A percentile compares a stretch with the other conserved stretches of the same genome.
Evolutionary conservation across 352 stramenopile genomes (phyloP).

Genomic region (Globisporangium paroecandrum): DNA sequence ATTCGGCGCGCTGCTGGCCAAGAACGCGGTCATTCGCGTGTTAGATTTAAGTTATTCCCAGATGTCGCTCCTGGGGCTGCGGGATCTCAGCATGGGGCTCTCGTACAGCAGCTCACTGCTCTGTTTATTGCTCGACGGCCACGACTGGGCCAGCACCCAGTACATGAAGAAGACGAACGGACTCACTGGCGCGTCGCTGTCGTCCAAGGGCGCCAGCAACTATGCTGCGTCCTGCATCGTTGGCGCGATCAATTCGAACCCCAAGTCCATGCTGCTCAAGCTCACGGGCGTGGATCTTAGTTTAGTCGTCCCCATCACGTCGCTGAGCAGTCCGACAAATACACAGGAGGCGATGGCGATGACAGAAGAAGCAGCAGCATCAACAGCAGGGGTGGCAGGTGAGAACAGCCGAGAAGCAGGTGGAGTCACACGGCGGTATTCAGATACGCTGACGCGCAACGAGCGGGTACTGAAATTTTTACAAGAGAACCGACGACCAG

Average conservation of each 20-base stretch:
- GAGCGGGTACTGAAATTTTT: slow-evolving; percentile 54
- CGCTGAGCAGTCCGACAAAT: background rate
- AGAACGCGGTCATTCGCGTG: slow-evolving; percentile 69
- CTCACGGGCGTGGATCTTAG: slow-evolving; percentile 72
- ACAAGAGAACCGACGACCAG: slow-evolving; percentile 27
- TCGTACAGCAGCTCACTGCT: slow-evolving; percentile 59
- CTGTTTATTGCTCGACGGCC: slow-evolving; percentile 71
- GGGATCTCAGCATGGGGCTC: slow-evolving; percentile 66
- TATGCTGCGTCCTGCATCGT: slow-evolving; percentile 75
- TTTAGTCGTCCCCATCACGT: slow-evolving; percentile 30
- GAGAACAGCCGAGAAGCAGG: background rate
- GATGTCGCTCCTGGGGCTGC: slow-evolving; percentile 71
- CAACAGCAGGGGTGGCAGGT: slow-evolving; percentile 4
- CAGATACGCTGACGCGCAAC: slow-evolving; percentile 49
- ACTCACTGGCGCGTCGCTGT: slow-evolving; percentile 59
- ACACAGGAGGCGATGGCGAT: background rate
- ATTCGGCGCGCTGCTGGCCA: slow-evolving; percentile 63
- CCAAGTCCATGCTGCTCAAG: slow-evolving; percentile 64
- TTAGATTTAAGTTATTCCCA: slow-evolving; percentile 81
- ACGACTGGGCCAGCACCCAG: slow-evolving; percentile 82
- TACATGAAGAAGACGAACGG: slow-evolving; percentile 75
- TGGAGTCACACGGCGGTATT: slow-evolving; percentile 23
- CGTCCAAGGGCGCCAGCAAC: slow-evolving; percentile 59
- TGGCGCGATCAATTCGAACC: slow-evolving; percentile 67
- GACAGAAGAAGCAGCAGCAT: background rate